These are phyloP conservation scores for Baeospora myosura DNA, from an alignment of 1,284 basidiomycete genomes.

Conservation along the genomic window DNA sequence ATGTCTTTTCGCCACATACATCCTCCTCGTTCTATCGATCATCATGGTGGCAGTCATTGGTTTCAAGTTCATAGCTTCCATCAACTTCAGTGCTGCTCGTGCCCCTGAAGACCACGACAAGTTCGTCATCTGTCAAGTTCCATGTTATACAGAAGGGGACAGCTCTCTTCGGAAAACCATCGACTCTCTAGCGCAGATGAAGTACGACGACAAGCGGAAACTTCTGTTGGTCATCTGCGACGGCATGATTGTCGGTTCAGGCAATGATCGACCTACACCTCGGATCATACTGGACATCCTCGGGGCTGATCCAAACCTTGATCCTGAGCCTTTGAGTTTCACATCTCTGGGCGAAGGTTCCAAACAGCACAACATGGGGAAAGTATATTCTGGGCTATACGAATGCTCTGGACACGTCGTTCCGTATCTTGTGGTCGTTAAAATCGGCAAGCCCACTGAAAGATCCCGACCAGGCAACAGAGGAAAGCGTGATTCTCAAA, in stretches of 20 bases:
- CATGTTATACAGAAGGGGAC: constrained; percentile 96
- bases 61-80: constrained; percentile 95
- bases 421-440: constrained; percentile 94
- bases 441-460: constrained; percentile 94
- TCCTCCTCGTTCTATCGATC: constrained; percentile 83
- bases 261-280: constrained; percentile 87
- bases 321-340: constrained; percentile 94
- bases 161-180: constrained; percentile 84
- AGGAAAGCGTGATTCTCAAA: constrained; percentile 95
- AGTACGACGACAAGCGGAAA: constrained; percentile 98
- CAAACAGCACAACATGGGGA: constrained; percentile 97
- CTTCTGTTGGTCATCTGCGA: constrained; percentile 93
- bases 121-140: constrained; percentile 97
- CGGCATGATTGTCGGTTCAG: constrained; percentile 96
- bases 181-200: constrained; percentile 88
- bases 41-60: constrained; percentile 95
- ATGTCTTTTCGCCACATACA: constrained; percentile 88
- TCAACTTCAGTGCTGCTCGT: constrained; percentile 79
- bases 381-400: constrained; percentile 95
- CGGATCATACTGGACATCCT: constrained; percentile 95
- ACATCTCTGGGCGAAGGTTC: constrained; percentile 90
- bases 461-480: constrained; percentile 89
- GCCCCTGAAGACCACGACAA: constrained; percentile 97
- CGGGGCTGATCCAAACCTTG: constrained; percentile 86
- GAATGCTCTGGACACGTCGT: constrained; percentile 94